Conservation (phyloP, 1,139 yeast genomes). For the Hansenula anomala region DNA sequence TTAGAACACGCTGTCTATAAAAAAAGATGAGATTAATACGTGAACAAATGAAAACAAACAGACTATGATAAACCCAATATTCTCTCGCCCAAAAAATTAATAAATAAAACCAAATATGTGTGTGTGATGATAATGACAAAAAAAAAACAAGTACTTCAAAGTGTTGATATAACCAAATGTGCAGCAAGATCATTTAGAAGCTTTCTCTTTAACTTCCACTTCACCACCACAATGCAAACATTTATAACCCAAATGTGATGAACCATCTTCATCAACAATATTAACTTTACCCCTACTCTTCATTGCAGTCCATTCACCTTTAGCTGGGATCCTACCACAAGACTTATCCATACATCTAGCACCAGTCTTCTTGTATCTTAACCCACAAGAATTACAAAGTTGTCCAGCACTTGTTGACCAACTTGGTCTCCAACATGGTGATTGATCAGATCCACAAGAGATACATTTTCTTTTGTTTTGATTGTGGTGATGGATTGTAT, state of each 20-base stretch:
- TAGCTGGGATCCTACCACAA: conserved; percentile 90
- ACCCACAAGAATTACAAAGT: conserved; percentile 93
- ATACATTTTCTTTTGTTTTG: conserved; percentile 58
- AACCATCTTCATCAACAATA: conserved; percentile 29
- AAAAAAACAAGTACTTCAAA: neutral
- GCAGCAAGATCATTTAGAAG: conserved; percentile 1
- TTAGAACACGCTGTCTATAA: too few relatives aligned
- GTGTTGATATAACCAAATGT: too few relatives aligned
- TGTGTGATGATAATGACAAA: too few relatives aligned
- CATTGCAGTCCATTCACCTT: conserved; percentile 93
- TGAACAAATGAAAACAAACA: too few relatives aligned
- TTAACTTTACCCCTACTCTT: conserved; percentile 59
- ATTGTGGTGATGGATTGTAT: conserved; percentile 23
- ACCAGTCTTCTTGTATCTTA: conserved; percentile 89
- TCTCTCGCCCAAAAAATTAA: too few relatives aligned
- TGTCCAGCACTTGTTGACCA: conserved; percentile 91
- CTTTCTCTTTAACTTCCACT: conserved; percentile 39
- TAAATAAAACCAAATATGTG: too few relatives aligned
- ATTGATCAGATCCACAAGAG: conserved; percentile 86
- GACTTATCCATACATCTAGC: conserved; percentile 75
- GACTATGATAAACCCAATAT: too few relatives aligned
- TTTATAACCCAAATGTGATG: conserved; percentile 34
- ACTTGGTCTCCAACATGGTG: conserved; percentile 98
- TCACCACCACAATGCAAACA: conserved; percentile 69
- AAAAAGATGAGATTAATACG: too few relatives aligned